These are phyloP conservation scores for Scleroderma bovista DNA, from an alignment of 768 basidiomycete species.

Conservation along the genomic window DNA sequence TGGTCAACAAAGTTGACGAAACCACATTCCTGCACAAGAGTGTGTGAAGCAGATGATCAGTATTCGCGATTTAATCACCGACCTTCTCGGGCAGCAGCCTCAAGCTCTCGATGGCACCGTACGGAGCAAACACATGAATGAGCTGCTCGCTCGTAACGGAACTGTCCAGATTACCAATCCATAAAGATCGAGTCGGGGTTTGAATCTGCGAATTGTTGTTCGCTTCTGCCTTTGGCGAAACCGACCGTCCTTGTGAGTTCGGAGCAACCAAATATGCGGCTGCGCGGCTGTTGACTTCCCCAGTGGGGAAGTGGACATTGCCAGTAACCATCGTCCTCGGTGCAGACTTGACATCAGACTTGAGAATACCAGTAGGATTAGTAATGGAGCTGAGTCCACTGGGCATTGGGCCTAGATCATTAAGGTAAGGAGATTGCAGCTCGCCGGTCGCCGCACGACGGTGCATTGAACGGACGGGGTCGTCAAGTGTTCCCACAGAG, in stretches of 20 bases:
- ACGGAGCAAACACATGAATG: constrained; percentile 91
- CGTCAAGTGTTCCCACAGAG: constrained; percentile 84
- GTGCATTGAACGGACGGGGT: constrained; percentile 65
- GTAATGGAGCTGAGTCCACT: constrained; percentile 25
- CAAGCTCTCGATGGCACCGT: constrained; percentile 95
- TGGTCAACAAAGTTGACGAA: constrained; percentile 99
- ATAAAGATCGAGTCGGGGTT: constrained; percentile 91
- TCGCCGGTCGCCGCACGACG: constrained; percentile 58
- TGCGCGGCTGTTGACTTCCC: constrained; percentile 49
- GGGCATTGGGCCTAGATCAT: constrained; percentile 42
- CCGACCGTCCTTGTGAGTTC: constrained; percentile 62
- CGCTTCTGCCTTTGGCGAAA: constrained; percentile 77
- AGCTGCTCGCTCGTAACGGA: constrained; percentile 93
- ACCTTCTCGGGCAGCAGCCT: constrained; percentile 97
- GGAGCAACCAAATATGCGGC: constrained; percentile 67
- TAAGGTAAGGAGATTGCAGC: constrained; percentile 49
- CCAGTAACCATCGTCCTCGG: constrained; percentile 39
- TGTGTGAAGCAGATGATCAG: constrained; percentile 5
- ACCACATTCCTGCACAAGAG: constrained; percentile 75
- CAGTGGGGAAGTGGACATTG: constrained; percentile 67
- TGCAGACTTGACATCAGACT: constrained; percentile 48
- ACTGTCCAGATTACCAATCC: constrained; percentile 98
- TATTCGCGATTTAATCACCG: constrained; percentile 4
- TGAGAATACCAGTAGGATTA: constrained; percentile 44
- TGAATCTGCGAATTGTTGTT: constrained; percentile 65